These are phyloP conservation scores for Cryptomeria japonica DNA, from an alignment of 75 land plant species.

Conservation along the genomic window DNA sequence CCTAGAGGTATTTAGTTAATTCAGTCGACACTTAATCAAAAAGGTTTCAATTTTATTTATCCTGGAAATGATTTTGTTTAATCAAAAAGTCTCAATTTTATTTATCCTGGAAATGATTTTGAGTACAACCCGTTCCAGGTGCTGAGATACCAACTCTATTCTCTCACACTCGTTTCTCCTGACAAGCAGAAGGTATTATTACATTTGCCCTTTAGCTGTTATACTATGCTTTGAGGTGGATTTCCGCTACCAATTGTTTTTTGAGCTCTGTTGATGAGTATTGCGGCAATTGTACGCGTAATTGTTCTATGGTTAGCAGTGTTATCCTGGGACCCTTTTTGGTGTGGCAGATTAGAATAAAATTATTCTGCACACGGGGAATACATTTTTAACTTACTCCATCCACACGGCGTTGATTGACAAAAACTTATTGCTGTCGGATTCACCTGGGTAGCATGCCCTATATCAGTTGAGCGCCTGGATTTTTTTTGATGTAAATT, in stretches of 20 bases:
- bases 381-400: background rate
- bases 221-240: background rate
- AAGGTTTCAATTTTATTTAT: background rate
- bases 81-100: background rate
- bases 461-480: background rate
- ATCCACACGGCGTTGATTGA: too few relatives aligned
- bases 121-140: conserved; percentile 31
- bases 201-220: background rate
- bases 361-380: background rate
- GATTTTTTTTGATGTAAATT: background rate
- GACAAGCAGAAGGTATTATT: conserved; percentile 49
- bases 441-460: background rate
- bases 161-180: conserved; percentile 59
- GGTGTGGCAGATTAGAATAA: background rate
- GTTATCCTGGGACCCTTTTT: background rate
- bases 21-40: background rate
- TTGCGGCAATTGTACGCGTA: too few relatives aligned
- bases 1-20: conserved; percentile 38
- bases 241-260: too few relatives aligned
- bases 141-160: conserved; percentile 67
- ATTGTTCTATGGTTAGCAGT: too few relatives aligned
- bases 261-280: too few relatives aligned
- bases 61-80: background rate
- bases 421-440: background rate
- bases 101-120: background rate